A percentile compares a stretch with the other conserved stretches of the same genome.
These are phyloP conservation scores for Nakaseomyces sp. DNA, from an alignment of 1,139 yeast species.

Conservation along the genomic window DNA sequence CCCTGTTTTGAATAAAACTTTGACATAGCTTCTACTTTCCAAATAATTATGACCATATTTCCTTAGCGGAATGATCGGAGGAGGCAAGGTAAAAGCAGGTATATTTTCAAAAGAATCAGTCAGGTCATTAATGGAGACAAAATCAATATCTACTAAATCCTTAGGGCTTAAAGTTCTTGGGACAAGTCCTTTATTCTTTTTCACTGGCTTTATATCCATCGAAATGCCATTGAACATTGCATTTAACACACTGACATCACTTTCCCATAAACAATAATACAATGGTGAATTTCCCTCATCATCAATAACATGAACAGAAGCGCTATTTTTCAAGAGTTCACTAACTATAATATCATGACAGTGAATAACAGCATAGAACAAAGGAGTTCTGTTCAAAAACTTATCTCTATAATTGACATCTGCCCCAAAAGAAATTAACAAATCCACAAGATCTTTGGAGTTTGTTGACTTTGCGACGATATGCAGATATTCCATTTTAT, in stretches of 20 bases:
- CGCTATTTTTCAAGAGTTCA: constrained; percentile 60
- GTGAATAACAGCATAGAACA: constrained; percentile 82
- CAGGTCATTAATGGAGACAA: constrained; percentile 9
- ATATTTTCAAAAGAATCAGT: constrained; percentile 38
- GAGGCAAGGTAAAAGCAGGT: constrained; percentile 87
- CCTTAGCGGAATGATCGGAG: constrained; percentile 88
- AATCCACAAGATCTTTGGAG: constrained; percentile 54
- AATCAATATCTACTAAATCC: neutral
- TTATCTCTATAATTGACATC: constrained; percentile 74
- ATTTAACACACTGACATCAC: constrained; percentile 72
- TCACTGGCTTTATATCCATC: constrained; percentile 9
- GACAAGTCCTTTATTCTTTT: constrained; percentile 13
- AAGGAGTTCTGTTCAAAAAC: constrained; percentile 87
- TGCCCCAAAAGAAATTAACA: constrained; percentile 65
- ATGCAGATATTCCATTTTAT: constrained; percentile 64
- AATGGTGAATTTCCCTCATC: constrained; percentile 77
- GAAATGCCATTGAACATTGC: constrained; percentile 39
- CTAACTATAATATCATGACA: constrained; percentile 69
- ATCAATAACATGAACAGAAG: constrained; percentile 64
- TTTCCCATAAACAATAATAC: constrained; percentile 90
- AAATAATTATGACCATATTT: constrained; percentile 92
- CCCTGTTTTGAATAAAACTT: constrained; percentile 57
- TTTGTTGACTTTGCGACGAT: constrained; percentile 77
- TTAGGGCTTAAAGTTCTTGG: constrained; percentile 12
- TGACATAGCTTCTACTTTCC: constrained; percentile 79